phyloP scores from a whole-genome alignment of 2,329 filamentous ascomycete species.

The Fusarium sp. region DNA sequence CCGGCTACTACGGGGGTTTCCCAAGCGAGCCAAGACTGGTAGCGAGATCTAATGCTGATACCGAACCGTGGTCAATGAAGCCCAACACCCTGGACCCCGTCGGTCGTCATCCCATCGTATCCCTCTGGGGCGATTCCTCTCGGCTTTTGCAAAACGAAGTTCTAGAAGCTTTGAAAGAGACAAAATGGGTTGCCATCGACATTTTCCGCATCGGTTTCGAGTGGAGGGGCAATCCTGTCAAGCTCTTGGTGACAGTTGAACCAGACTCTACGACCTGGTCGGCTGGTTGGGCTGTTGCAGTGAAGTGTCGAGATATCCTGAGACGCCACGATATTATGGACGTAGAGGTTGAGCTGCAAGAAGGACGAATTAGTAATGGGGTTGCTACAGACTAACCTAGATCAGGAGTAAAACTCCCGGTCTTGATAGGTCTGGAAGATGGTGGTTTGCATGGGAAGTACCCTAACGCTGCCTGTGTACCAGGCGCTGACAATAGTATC shows the following conservation, averaged over 20 bases:
- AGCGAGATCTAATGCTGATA: no score
- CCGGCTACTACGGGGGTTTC: no score
- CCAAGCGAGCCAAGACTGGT: no score
- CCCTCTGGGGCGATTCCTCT: neutral
- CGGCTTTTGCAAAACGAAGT: neutral
- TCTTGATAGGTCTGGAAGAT: no score
- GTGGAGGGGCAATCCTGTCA: neutral
- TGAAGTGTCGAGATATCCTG: neutral
- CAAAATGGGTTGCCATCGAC: conserved; percentile 3
- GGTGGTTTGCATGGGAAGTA: no score
- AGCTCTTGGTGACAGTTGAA: neutral
- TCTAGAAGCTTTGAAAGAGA: neutral
- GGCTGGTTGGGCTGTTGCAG: neutral
- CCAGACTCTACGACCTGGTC: neutral
- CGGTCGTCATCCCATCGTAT: neutral
- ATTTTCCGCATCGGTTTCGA: conserved; percentile 1
- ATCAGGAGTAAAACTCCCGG: no score
- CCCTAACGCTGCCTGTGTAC: no score
- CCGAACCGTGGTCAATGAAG: no score
- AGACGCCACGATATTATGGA: neutral
- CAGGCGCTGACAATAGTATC: no score
- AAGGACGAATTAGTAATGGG: neutral
- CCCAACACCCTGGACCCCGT: neutral
- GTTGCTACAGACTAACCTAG: no score
- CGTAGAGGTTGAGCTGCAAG: conserved; percentile 5